Conservation (phyloP, 2,329 filamentous ascomycete genomes). For the Cladosporium sp. region DNA sequence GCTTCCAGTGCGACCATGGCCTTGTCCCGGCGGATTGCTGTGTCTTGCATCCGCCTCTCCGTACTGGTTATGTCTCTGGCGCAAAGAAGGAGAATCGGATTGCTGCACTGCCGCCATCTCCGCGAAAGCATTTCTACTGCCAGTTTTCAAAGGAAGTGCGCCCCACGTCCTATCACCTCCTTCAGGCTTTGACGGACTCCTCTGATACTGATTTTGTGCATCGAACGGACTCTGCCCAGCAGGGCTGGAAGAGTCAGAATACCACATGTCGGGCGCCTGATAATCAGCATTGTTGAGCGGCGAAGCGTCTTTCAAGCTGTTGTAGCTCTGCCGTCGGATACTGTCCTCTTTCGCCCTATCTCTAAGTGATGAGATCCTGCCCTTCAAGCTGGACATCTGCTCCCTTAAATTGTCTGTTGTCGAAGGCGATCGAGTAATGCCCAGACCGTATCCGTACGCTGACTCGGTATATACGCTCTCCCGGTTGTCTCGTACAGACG, state of each 20-base stretch:
- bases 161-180: neutral
- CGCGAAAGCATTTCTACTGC: conserved; percentile 24
- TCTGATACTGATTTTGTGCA: neutral
- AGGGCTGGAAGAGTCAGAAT: conserved; percentile 12
- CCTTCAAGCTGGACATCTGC: conserved; percentile 79
- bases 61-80: conserved; percentile 20
- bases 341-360: conserved; percentile 74
- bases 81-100: neutral
- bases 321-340: conserved; percentile 68
- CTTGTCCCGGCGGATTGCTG: neutral
- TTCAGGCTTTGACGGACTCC: neutral
- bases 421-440: conserved; percentile 60
- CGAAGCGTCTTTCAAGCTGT: conserved; percentile 59
- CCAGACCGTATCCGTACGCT: conserved; percentile 21
- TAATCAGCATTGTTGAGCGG: conserved; percentile 68
- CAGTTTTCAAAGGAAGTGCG: conserved; percentile 6
- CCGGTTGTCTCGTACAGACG: conserved; percentile 1
- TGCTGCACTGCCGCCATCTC: conserved; percentile 15
- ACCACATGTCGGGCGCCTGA: conserved; percentile 27
- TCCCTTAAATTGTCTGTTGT: conserved; percentile 69
- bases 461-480: conserved; percentile 1
- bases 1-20: conserved; percentile 14
- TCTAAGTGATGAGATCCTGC: conserved; percentile 73
- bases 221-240: neutral
- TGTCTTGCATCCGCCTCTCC: neutral